A percentile compares a stretch with the other conserved stretches of the same genome.
Conservation (phyloP, 306 rosid species). For the Begonia peltatifolia region DNA sequence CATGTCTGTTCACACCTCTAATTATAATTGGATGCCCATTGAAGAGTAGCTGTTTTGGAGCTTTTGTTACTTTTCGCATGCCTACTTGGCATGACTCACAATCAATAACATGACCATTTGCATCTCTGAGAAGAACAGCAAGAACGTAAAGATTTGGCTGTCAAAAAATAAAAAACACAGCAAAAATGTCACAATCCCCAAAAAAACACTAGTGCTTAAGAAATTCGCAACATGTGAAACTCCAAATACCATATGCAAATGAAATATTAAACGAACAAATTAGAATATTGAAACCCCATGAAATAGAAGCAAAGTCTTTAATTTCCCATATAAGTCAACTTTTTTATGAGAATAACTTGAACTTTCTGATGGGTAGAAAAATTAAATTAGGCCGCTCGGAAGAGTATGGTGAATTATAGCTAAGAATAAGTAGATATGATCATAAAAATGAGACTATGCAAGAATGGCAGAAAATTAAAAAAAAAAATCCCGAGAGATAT, state of each 20-base stretch:
- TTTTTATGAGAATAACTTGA: no score
- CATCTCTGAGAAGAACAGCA: slow-evolving; percentile 63
- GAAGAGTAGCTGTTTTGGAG: slow-evolving; percentile 80
- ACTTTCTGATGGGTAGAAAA: no score
- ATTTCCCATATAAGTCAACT: no score
- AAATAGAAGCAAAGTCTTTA: no score
- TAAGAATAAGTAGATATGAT: slow-evolving; percentile 7
- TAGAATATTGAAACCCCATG: no score
- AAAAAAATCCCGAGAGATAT: background rate
- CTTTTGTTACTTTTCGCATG: slow-evolving; percentile 55
- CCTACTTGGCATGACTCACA: slow-evolving; percentile 84
- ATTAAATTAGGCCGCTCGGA: no score
- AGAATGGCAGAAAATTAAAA: background rate
- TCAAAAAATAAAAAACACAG: background rate
- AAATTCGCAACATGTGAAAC: no score
- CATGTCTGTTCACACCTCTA: slow-evolving; percentile 93
- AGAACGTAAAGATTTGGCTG: slow-evolving; percentile 85
- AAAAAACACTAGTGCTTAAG: no score
- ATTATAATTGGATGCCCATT: slow-evolving; percentile 75
- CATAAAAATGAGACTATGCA: slow-evolving; percentile 66
- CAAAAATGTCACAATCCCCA: no score
- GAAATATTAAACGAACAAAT: no score
- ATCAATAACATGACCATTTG: slow-evolving; percentile 52
- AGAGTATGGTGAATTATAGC: no score
- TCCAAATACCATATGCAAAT: no score